These are phyloP conservation scores for Rhodosporidiobolus odoratus DNA, from an alignment of 768 basidiomycete genomes.

Conservation along the genomic window DNA sequence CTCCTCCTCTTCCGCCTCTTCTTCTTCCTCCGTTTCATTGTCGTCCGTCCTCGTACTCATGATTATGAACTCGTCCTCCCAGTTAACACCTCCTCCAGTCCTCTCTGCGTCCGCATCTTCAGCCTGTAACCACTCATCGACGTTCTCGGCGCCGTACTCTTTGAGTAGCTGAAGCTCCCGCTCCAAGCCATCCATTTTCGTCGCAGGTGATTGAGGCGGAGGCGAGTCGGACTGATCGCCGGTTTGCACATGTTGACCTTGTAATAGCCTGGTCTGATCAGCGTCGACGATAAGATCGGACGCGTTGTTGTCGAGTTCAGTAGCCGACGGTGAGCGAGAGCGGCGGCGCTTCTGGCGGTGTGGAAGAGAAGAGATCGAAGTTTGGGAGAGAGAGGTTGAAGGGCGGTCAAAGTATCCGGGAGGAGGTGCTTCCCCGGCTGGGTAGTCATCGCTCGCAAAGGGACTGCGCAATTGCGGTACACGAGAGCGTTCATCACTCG, in stretches of 20 bases:
- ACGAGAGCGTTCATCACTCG: rapidly evolving
- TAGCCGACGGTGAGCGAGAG: not conserved
- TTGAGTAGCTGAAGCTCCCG: conserved; percentile 6
- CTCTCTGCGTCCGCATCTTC: not conserved
- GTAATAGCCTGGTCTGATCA: not conserved
- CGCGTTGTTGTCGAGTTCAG: not conserved
- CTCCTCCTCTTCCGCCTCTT: not conserved
- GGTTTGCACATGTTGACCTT: too few species aligned
- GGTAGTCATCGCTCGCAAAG: conserved; percentile 9
- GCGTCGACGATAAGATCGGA: conserved; percentile 6
- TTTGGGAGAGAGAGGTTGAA: not conserved
- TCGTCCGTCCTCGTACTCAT: not conserved
- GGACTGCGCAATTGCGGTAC: not conserved
- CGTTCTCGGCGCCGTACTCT: conserved; percentile 1
- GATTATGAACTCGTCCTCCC: not conserved
- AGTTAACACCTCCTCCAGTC: not conserved
- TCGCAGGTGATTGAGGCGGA: not conserved
- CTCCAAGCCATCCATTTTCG: conserved; percentile 10
- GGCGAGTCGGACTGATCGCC: too few species aligned
- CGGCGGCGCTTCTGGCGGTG: not conserved
- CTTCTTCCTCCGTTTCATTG: conserved; percentile 9
- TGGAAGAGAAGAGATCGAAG: not conserved
- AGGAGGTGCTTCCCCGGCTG: not conserved
- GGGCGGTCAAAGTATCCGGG: not conserved
- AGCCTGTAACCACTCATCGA: conserved; percentile 1